These are phyloP conservation scores for Talaromyces sp. DNA, from an alignment of 2,329 filamentous ascomycete species.

Conservation along the genomic window DNA sequence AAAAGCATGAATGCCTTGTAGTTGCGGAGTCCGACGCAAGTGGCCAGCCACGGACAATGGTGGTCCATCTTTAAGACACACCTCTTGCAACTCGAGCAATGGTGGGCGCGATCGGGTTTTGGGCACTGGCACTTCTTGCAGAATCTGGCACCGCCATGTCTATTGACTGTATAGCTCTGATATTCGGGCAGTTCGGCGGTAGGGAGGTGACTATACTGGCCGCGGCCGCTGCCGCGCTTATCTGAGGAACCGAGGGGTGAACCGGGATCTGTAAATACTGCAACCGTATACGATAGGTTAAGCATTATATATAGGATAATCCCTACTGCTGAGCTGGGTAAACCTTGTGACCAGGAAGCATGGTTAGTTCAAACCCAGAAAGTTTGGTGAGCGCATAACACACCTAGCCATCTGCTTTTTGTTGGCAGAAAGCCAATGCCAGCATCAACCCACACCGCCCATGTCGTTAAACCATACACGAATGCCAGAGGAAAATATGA, in stretches of 20 bases:
- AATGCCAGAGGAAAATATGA: conserved; percentile 85
- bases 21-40: conserved; percentile 87
- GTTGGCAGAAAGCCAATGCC: conserved; percentile 59
- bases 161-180: conserved; percentile 85
- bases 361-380: background rate
- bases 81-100: conserved; percentile 89
- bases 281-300: conserved; percentile 84
- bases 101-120: conserved; percentile 93
- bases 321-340: conserved; percentile 56
- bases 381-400: conserved; percentile 11
- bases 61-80: conserved; percentile 99
- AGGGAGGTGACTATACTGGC: conserved; percentile 70
- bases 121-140: conserved; percentile 96
- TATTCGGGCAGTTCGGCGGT: conserved; percentile 60
- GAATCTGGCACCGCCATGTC: conserved; percentile 77
- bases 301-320: conserved; percentile 70
- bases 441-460: conserved; percentile 84
- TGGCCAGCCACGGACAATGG: conserved; percentile 96
- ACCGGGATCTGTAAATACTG: conserved; percentile 88
- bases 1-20: conserved; percentile 96
- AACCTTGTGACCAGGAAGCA: conserved; percentile 22
- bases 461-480: conserved; percentile 84
- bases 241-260: conserved; percentile 45
- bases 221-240: conserved; percentile 25
- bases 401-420: conserved; percentile 45